Base-by-base conservation (phyloP, 192 early-diverging fungal species). In the Coemansia sp. region DNA sequence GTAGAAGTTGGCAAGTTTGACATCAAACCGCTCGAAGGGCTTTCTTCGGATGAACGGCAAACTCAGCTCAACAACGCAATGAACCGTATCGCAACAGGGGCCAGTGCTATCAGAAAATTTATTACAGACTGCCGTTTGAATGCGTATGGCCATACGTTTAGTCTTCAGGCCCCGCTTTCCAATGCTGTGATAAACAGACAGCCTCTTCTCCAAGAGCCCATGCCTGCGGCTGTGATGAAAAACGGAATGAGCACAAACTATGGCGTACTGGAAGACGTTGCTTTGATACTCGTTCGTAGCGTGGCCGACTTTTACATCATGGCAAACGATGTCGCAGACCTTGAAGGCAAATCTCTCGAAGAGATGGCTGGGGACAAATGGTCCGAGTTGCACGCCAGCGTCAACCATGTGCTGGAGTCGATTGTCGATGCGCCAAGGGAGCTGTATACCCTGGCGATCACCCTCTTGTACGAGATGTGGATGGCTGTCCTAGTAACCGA, bases 391-490 rank as follows among this genome's bases (percentile, higher is more conserved):
- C 75, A 77, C 7, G 26, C 24, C 26, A 70, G 71, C 30, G 48
- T 76, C 8, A 75, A 77, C 4, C 44, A 55, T 35, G 51, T 83
- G 4, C 39, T 83, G 14, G 52, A 76, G 61, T 51, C 36, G 14
- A 83, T 83, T 33, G 36, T 64, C 0, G 68, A 67, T 5, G 56
- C 80, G 0, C 75, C 75, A 2, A 64, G 75, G 2, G 48, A 69
- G 46, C 71, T 52, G 21, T 83, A 83, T 36, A 44, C 56, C 6
- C 60, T 83, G 71, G 74, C 68, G 4, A 64, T 76, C 33, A 46
- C 73, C 36, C 46, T 77, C 10, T 49, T 83, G 26, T 83, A 83
- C 43, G 80, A 83, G 75, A 46, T 83, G 49, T 83, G 80, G 80
- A 69, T 83, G 68, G 68, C 80, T 12, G 75, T 83, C 1, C 61